Conservation (phyloP, 2,329 filamentous ascomycete species). For the Aschersonia sp. region DNA sequence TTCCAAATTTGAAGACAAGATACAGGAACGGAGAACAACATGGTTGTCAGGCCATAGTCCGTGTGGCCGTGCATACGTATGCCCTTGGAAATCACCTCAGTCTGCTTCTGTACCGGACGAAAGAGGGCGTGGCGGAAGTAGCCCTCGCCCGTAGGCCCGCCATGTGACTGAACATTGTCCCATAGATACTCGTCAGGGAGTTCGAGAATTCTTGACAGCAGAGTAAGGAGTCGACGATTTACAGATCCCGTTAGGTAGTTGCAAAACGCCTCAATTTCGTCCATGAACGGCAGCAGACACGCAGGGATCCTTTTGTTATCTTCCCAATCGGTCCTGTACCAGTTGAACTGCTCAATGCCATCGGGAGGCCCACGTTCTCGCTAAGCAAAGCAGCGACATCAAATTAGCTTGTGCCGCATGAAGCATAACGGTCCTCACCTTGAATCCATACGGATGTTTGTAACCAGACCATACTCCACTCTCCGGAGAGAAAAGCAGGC, state of each 20-base stretch:
- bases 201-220: slow-evolving; percentile 9
- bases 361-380: slow-evolving; percentile 26
- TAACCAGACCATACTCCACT: slow-evolving; percentile 32
- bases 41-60: slow-evolving; percentile 7
- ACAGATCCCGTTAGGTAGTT: slow-evolving; percentile 9
- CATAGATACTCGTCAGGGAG: slow-evolving; percentile 9
- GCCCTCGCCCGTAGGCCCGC: slow-evolving; percentile 8
- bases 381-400: slow-evolving; percentile 7
- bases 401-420: not conserved
- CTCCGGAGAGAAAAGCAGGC: slow-evolving; percentile 30
- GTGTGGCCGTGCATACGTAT: slow-evolving; percentile 9
- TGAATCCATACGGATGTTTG: slow-evolving; percentile 32
- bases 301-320: slow-evolving; percentile 25
- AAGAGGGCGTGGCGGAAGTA: slow-evolving; percentile 10
- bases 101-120: slow-evolving; percentile 7
- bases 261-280: slow-evolving; percentile 8
- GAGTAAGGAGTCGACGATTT: slow-evolving; percentile 9
- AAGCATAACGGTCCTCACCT: slow-evolving; percentile 10
- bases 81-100: slow-evolving; percentile 8
- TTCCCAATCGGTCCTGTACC: slow-evolving; percentile 31
- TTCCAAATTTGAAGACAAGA: slow-evolving; percentile 10
- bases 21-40: slow-evolving; percentile 8
- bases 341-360: slow-evolving; percentile 40
- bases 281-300: slow-evolving; percentile 23
- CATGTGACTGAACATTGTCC: slow-evolving; percentile 9